Base-by-base conservation (phyloP, 1,284 basidiomycete genomes). In the Farysia itapuensis region DNA sequence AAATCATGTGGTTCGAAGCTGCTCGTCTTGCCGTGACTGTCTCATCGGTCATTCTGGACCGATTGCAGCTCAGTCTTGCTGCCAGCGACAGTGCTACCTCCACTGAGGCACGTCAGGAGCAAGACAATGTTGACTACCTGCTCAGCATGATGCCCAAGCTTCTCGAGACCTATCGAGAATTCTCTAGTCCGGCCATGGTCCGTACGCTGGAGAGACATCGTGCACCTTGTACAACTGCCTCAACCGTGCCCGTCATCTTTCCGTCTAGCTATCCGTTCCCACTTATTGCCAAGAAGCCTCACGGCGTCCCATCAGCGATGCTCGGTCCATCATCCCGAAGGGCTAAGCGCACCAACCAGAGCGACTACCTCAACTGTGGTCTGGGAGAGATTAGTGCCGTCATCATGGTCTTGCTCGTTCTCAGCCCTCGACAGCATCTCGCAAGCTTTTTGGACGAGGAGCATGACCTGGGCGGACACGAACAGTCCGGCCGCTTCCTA, bases 191-290 rank as follows among this genome's bases (percentile, higher is more conserved):
- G 1, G 82, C 81, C 0, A 88, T 86, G 12, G 80, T 82, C 33
- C 82, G 83, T 42, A 84, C 85, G 0, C 82, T 96, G 32, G 86
- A 89, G 67, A 84, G 84, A 25, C 84, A 83, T 32, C 83, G 83
- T 33, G 39, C 69, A n/a, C 70, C 70, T 0, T 71, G 84, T 0
- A 84, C 86, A 0, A 79, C 82, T 19, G 84, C 86, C 35, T 80
- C 85, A 21, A 72, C 81, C 3, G 78, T 85, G 4, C 91, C 92
- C 1, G 85, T 90, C 43, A 86, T 89, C 2, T 96, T 96, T 78
- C 94, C 93, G 0, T 86, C 90, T 49, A 87, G 90, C 1, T 92
- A 96, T 73, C 94, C 93, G 0, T 93, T 96, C 77, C 86, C 90
- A 1, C 81, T 96, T 4, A 75, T 92, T 9, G 82, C 89, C 0